phyloP scores from a whole-genome alignment of 1,284 basidiomycete species.

The Ustilago curta region DNA sequence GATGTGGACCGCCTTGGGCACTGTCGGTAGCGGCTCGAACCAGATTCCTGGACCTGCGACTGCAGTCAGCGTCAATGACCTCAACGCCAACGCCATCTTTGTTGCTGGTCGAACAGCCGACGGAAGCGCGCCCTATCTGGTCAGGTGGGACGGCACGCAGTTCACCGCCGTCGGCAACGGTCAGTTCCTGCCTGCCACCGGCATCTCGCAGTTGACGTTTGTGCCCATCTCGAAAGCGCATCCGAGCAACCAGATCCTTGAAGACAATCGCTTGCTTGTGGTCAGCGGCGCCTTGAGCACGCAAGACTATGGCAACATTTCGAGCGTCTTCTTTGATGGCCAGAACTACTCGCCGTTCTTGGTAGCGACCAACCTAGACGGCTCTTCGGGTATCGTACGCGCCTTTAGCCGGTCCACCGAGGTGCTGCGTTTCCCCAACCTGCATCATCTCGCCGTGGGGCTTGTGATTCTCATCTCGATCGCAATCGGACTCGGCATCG shows the following conservation, averaged over 20 bases:
- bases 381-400: slow-evolving; percentile 79
- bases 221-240: slow-evolving; percentile 83
- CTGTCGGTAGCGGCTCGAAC: slow-evolving; percentile 75
- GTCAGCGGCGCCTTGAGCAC: slow-evolving; percentile 81
- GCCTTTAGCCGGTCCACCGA: slow-evolving; percentile 78
- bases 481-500: slow-evolving; percentile 92
- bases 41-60: slow-evolving; percentile 88
- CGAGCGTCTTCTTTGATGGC: slow-evolving; percentile 87
- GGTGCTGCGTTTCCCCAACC: slow-evolving; percentile 61
- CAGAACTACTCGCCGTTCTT: slow-evolving; percentile 85
- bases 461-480: slow-evolving; percentile 97
- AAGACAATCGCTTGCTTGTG: slow-evolving; percentile 88
- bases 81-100: slow-evolving; percentile 85
- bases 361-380: slow-evolving; percentile 77
- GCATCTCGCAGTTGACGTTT: slow-evolving; percentile 86
- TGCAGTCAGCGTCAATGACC: slow-evolving; percentile 85
- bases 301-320: slow-evolving; percentile 76
- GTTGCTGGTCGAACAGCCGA: slow-evolving; percentile 78
- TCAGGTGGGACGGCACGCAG: slow-evolving; percentile 57
- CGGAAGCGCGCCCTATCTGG: slow-evolving; percentile 53
- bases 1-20: slow-evolving; percentile 75
- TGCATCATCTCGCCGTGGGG: slow-evolving; percentile 78
- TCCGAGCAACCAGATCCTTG: slow-evolving; percentile 77
- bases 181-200: slow-evolving; percentile 73
- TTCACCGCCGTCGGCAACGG: slow-evolving; percentile 38